A percentile compares a stretch with the other conserved stretches of the same genome.
phyloP scores from a whole-genome alignment of 2,329 filamentous ascomycete genomes.

The Pyricularia grisea region DNA sequence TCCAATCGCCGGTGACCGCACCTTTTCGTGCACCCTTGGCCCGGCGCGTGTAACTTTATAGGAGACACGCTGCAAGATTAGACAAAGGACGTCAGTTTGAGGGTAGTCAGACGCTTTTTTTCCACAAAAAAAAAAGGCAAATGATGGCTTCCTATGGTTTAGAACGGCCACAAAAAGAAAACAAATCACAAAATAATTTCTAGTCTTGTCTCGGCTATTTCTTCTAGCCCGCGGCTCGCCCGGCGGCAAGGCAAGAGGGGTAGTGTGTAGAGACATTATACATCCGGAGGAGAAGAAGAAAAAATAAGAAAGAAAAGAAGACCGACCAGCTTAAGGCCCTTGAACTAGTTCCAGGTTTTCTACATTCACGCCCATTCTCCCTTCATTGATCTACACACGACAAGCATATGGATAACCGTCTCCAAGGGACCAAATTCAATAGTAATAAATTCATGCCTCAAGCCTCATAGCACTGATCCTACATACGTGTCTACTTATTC shows the following conservation, averaged over 20 bases:
- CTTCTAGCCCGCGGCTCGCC: background rate
- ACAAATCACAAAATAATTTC: background rate
- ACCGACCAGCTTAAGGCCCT: no score
- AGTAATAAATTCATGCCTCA: background rate
- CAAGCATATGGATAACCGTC: background rate
- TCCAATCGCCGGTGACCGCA: background rate
- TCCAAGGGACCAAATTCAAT: background rate
- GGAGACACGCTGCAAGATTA: conserved; percentile 13
- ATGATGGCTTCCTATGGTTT: conserved; percentile 15
- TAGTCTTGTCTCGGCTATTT: background rate
- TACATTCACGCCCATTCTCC: background rate
- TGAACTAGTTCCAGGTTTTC: background rate
- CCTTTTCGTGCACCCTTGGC: background rate
- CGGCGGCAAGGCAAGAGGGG: no score
- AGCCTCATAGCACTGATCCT: background rate
- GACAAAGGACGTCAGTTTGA: conserved; percentile 16
- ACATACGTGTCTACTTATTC: conserved; percentile 11
- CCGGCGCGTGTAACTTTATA: background rate
- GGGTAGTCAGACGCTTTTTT: conserved; percentile 11
- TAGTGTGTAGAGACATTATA: background rate
- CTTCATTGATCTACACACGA: background rate
- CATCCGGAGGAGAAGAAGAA: background rate
- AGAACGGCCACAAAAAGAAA: background rate
- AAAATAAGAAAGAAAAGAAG: background rate
- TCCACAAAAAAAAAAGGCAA: background rate